A percentile compares a stretch with the other conserved stretches of the same genome.
These are phyloP conservation scores for Leccinum longicurvipes DNA, from an alignment of 768 basidiomycete species.

Conservation along the genomic window DNA sequence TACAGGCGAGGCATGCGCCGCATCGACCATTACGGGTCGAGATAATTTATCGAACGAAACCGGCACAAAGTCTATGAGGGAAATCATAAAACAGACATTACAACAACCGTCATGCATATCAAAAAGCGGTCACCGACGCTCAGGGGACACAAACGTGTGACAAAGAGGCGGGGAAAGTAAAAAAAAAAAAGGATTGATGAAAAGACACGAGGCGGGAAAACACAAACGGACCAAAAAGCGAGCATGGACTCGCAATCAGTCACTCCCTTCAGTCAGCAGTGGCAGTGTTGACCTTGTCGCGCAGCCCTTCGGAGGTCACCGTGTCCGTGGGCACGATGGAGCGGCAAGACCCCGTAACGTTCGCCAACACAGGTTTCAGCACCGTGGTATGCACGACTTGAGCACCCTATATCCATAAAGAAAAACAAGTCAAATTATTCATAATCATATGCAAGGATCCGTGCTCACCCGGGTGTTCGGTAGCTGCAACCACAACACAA, in stretches of 20 bases:
- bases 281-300: slow-evolving; percentile 42
- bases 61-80: slow-evolving; percentile 19
- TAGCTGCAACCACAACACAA: slow-evolving; percentile 91
- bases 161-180: background rate
- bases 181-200: background rate
- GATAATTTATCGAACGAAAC: slow-evolving; percentile 5
- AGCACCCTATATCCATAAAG: slow-evolving; percentile 63
- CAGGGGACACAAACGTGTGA: background rate
- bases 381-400: slow-evolving; percentile 73
- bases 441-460: background rate
- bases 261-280: slow-evolving; percentile 28
- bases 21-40: background rate
- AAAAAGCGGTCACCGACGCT: slow-evolving; percentile 12
- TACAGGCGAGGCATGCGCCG: background rate
- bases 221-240: background rate
- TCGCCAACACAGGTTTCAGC: slow-evolving; percentile 77
- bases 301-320: slow-evolving; percentile 47
- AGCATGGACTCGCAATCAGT: background rate
- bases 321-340: slow-evolving; percentile 47
- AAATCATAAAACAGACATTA: slow-evolving; percentile 22
- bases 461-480: slow-evolving; percentile 75
- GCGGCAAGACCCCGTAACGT: slow-evolving; percentile 47
- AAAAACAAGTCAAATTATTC: background rate
- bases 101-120: slow-evolving; percentile 16
- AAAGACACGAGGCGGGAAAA: background rate